Evolutionary conservation across 164 flowering plant species (phyloP).

Genomic region (Umbellularia californica): DNA sequence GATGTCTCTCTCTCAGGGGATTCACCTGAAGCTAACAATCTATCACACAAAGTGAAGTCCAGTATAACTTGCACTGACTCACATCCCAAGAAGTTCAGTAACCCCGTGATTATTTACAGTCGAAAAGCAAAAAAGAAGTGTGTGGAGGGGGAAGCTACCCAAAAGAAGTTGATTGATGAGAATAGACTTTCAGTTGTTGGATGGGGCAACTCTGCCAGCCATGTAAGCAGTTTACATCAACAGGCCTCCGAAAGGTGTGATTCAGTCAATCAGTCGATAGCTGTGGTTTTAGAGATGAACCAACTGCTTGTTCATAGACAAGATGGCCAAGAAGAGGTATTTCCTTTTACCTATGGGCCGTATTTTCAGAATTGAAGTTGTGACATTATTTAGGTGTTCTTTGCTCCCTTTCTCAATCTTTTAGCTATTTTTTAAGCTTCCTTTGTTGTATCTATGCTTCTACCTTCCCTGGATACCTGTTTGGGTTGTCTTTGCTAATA

Average conservation of each 20-base stretch:
- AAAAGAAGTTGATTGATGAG: background rate
- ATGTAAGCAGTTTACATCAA: background rate
- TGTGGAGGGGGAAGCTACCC: background rate
- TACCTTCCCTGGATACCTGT: no score
- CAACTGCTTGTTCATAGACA: background rate
- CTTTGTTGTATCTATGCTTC: no score
- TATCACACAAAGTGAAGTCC: background rate
- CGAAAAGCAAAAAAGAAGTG: conserved; percentile 8
- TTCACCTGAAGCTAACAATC: background rate
- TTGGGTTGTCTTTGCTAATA: no score
- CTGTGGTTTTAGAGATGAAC: background rate
- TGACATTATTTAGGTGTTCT: no score
- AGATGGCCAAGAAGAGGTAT: conserved; percentile 5
- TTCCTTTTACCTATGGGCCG: background rate
- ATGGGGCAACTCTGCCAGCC: background rate
- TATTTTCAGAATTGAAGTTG: no score
- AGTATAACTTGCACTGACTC: background rate
- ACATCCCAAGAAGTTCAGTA: background rate
- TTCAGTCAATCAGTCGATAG: background rate
- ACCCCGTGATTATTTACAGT: conserved; percentile 11
- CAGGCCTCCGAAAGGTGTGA: background rate
- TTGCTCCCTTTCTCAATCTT: no score
- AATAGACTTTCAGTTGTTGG: background rate
- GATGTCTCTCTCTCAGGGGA: background rate
- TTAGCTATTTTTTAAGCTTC: no score